Percentiles rank a stretch among this genome's conserved stretches.
phyloP scores from a whole-genome alignment of 306 rosid species.

The Begonia fuchsioides region DNA sequence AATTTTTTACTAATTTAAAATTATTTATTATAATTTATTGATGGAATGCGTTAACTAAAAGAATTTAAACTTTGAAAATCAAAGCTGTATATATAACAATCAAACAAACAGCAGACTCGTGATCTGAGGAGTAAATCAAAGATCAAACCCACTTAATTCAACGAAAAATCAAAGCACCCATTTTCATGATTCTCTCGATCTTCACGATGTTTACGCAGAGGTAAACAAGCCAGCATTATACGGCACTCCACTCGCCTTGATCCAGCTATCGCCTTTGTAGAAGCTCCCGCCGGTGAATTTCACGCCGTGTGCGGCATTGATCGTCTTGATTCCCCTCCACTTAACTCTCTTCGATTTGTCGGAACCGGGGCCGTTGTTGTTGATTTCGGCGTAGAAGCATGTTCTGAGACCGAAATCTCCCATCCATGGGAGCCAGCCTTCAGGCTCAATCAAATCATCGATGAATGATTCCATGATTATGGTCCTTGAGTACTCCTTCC shows the following conservation, averaged over 20 bases:
- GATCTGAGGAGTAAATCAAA: neutral
- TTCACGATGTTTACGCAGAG: no score
- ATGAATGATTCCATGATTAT: slow-evolving; percentile 50
- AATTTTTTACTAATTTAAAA: no score
- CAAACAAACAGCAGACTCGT: neutral
- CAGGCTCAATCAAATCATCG: slow-evolving; percentile 46
- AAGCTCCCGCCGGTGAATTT: slow-evolving; percentile 19
- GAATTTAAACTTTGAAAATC: no score
- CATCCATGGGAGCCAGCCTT: slow-evolving; percentile 66
- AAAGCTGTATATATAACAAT: no score
- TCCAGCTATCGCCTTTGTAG: slow-evolving; percentile 38
- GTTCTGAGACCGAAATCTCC: slow-evolving; percentile 24
- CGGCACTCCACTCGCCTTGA: slow-evolving; percentile 34
- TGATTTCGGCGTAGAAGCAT: slow-evolving; percentile 35
- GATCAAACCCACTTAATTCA: neutral
- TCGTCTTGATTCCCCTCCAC: slow-evolving; percentile 48
- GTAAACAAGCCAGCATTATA: slow-evolving; percentile 16
- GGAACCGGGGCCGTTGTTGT: slow-evolving; percentile 51
- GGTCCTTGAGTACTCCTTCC: slow-evolving; percentile 67
- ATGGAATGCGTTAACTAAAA: no score
- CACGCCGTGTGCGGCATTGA: slow-evolving; percentile 10
- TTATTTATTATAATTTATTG: no score
- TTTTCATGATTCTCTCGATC: no score
- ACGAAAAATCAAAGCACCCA: no score
- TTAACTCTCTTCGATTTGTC: slow-evolving; percentile 24